Evolutionary conservation across 805 yeast genomes (phyloP), one percentile per base, ranked within the genome.

Genomic region (Myxozyma monticola): DNA sequence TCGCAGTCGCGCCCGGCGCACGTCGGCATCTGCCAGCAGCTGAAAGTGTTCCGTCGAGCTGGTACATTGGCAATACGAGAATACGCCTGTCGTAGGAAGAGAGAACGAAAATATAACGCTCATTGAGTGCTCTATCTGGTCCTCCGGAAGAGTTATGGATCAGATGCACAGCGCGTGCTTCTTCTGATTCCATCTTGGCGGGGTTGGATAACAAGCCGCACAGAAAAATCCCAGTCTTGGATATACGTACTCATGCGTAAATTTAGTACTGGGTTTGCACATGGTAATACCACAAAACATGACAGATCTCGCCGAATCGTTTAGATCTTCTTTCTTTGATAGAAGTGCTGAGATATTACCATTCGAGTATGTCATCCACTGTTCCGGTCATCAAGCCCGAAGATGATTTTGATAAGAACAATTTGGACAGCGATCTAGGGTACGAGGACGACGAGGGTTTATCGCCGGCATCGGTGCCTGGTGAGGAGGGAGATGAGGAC

Each of bases 371-470:
- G 51, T 40, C 51, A 36, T 40, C 51, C 24, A 45, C 20, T 22
- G 45, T 28, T 21, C 37, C 45, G 15, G 17, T 25, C 26, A 36
- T 37, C 29, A 48, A 37, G 35, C 25, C 46, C 2, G 53, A 44
- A 14, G 41, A 28, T 21, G 49, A 38, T 26, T 15, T 25, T 8
- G 31, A n/a, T 21, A 15, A 8, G 24, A 37, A n/a, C 29, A 38
- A 26, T 15, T 7, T 14, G 15, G 31, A 25, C 26, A 22, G 37
- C 26, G 34, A n/a, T 17, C 35, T 20, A 61, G 61, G 34, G 2
- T 68, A 56, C 46, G 72, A 68, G 44, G 71, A 67, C 59, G 71
- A 68, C 54, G 71, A 66, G 37, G 66, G 69, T 21, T 45, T 68
- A 36, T 65, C 69, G 31, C 70, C 71, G 2, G 41, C 68, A 15